Percentiles rank a stretch among this genome's conserved stretches.
Evolutionary conservation across 129 eudicot genomes (phyloP).

Genomic region (Gnaphalium uliginosum): DNA sequence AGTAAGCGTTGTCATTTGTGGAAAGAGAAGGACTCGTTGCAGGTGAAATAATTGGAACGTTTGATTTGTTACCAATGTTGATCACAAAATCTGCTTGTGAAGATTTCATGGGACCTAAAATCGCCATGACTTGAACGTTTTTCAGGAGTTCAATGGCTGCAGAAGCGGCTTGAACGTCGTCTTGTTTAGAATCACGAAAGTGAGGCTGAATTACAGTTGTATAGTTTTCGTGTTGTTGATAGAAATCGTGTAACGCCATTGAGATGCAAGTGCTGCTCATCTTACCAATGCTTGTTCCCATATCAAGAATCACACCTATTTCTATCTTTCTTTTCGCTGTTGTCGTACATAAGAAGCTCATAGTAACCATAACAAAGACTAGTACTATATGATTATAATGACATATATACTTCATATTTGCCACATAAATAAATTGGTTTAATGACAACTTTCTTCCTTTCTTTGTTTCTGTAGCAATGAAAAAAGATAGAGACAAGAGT

Average conservation of each 20-base stretch:
- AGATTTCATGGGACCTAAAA: neutral
- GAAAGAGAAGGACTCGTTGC: neutral
- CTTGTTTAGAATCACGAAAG: neutral
- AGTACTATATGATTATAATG: neutral
- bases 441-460: neutral
- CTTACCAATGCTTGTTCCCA: neutral
- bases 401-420: no score
- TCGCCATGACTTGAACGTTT: neutral
- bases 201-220: neutral
- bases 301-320: slow-evolving; percentile 1
- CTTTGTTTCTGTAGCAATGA: neutral
- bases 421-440: neutral
- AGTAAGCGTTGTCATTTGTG: neutral
- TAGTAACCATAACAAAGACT: neutral
- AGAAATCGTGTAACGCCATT: neutral
- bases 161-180: neutral
- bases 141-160: slow-evolving; percentile 1
- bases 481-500: neutral
- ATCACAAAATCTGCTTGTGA: slow-evolving; percentile 1
- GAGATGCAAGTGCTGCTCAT: slow-evolving; percentile 7
- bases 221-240: neutral
- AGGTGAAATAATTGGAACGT: neutral
- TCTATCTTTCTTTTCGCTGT: neutral
- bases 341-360: neutral
- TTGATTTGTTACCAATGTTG: slow-evolving; percentile 1